phyloP scores from a whole-genome alignment of 768 basidiomycete genomes.

The Boletus insuetus region DNA sequence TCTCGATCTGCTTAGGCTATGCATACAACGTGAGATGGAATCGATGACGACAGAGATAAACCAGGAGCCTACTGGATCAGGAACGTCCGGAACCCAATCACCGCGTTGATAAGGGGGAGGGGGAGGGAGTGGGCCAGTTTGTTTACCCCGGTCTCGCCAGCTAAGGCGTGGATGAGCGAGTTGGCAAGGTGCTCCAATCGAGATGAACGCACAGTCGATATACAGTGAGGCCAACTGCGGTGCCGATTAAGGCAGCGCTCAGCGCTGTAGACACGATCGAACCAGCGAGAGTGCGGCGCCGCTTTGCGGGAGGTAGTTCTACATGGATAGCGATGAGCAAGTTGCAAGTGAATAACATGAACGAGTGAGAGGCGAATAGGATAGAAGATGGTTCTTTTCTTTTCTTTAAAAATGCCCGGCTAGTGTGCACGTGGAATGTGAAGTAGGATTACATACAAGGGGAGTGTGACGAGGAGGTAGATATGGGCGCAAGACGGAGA shows the following conservation, averaged over 20 bases:
- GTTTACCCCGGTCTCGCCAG: constrained; percentile 62
- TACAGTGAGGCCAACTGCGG: constrained; percentile 82
- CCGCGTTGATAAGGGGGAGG: constrained; percentile 69
- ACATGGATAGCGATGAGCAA: constrained; percentile 50
- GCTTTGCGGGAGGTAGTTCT: constrained; percentile 77
- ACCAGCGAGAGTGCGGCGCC: constrained; percentile 75
- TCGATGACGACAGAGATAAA: background rate
- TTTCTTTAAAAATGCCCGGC: constrained; percentile 9
- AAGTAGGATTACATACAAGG: constrained; percentile 19
- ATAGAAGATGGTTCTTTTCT: constrained; percentile 8
- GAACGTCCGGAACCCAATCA: constrained; percentile 47
- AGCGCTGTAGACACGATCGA: too few relatives aligned
- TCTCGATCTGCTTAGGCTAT: constrained; percentile 29
- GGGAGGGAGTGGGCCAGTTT: constrained; percentile 43
- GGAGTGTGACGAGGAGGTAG: constrained; percentile 1
- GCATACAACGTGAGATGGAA: constrained; percentile 10
- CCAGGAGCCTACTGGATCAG: constrained; percentile 31
- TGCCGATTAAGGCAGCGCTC: constrained; percentile 83
- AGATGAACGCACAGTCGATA: constrained; percentile 69
- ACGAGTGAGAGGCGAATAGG: constrained; percentile 18
- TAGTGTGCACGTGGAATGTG: constrained; percentile 15
- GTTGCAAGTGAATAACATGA: constrained; percentile 34
- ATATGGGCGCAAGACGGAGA: constrained; percentile 24
- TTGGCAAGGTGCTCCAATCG: background rate
- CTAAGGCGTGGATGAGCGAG: too few relatives aligned